A percentile compares a stretch with the other conserved stretches of the same genome.
Conservation (phyloP, 2,329 filamentous ascomycete genomes). For the Stemphylium vesicarium region DNA sequence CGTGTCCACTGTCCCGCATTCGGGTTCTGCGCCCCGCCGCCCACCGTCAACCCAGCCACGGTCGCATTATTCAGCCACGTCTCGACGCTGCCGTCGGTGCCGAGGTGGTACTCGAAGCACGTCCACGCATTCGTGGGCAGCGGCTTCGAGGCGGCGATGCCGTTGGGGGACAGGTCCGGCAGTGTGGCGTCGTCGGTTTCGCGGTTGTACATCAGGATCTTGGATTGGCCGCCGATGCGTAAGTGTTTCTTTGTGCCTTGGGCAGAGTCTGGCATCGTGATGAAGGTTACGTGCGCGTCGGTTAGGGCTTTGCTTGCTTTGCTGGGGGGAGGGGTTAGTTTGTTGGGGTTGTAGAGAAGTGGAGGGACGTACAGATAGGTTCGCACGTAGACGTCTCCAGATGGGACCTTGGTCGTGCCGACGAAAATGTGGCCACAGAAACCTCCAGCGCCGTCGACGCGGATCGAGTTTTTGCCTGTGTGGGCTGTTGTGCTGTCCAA, state of each 20-base stretch:
- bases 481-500: constrained; percentile 65
- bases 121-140: constrained; percentile 61
- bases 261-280: constrained; percentile 67
- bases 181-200: constrained; percentile 68
- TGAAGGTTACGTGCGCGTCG: constrained; percentile 66
- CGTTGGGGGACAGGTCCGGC: constrained; percentile 65
- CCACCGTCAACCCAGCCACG: constrained; percentile 60
- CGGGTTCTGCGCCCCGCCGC: constrained; percentile 56
- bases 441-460: constrained; percentile 71
- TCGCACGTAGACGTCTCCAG: constrained; percentile 64
- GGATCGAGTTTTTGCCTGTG: constrained; percentile 71
- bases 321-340: constrained; percentile 41
- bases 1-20: constrained; percentile 63
- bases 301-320: constrained; percentile 65
- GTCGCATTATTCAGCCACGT: constrained; percentile 64
- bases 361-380: constrained; percentile 58
- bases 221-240: constrained; percentile 66
- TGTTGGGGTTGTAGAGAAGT: not conserved
- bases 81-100: constrained; percentile 64
- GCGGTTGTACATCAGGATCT: constrained; percentile 70
- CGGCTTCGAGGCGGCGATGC: constrained; percentile 61
- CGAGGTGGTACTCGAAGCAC: constrained; percentile 68
- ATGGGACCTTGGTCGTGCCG: constrained; percentile 63
- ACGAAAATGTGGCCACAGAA: constrained; percentile 63
- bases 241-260: constrained; percentile 65